Conservation (phyloP, 352 stramenopile genomes). For the Pythium volutum region DNA sequence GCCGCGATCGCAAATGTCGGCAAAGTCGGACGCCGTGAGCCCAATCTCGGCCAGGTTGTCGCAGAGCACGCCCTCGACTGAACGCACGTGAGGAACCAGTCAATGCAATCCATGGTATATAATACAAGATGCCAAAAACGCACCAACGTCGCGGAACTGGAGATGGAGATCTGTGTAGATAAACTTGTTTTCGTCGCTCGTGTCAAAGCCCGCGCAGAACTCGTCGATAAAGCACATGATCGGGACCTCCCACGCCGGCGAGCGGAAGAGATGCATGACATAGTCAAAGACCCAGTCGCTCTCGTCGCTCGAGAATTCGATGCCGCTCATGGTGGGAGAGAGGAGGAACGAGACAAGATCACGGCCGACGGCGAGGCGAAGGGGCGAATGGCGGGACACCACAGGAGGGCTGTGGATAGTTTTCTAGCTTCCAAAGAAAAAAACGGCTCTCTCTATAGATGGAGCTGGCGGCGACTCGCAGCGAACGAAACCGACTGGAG, state of each 20-base stretch:
- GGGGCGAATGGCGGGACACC: background rate
- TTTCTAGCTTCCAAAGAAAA: no score
- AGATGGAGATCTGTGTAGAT: constrained; percentile 81
- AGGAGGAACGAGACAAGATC: background rate
- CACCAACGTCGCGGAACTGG: constrained; percentile 73
- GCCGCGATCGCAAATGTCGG: constrained; percentile 72
- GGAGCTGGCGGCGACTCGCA: background rate
- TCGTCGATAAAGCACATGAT: constrained; percentile 91
- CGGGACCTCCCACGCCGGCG: constrained; percentile 81
- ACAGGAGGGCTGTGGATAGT: background rate
- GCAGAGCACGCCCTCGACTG: constrained; percentile 74
- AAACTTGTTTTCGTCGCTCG: constrained; percentile 89
- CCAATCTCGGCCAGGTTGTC: constrained; percentile 84
- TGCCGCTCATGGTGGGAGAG: constrained; percentile 15
- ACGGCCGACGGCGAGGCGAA: background rate
- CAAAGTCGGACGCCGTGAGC: constrained; percentile 80
- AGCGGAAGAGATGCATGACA: constrained; percentile 86
- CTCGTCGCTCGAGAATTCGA: constrained; percentile 56
- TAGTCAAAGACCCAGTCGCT: constrained; percentile 90
- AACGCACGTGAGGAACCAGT: background rate
- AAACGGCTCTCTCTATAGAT: background rate
- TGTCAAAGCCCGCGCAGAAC: constrained; percentile 87
- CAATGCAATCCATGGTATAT: background rate
- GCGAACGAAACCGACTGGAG: background rate
- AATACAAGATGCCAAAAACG: background rate